Conservation (phyloP, 2,329 filamentous ascomycete species). For the Stachybotrys elegans region DNA sequence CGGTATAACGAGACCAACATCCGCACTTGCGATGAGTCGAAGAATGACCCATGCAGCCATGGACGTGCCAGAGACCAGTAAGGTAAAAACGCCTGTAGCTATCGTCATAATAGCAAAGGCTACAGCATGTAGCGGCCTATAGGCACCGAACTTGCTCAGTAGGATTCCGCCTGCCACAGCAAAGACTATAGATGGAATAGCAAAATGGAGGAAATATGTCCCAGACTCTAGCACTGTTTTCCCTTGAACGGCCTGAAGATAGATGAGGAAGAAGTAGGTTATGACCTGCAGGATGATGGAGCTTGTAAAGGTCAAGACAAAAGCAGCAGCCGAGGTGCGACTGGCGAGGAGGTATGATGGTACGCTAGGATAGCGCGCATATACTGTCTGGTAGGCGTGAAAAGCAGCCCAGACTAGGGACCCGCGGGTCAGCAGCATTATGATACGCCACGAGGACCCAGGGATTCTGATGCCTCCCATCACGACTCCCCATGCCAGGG, state of each 20-base stretch:
- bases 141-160: slow-evolving; percentile 20
- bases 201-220: slow-evolving; percentile 19
- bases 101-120: slow-evolving; percentile 20
- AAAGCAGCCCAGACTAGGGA: slow-evolving; percentile 18
- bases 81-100: slow-evolving; percentile 31
- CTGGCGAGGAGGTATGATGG: slow-evolving; percentile 37
- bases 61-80: slow-evolving; percentile 23
- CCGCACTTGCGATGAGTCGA: slow-evolving; percentile 19
- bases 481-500: slow-evolving; percentile 32
- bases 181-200: slow-evolving; percentile 14
- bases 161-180: slow-evolving; percentile 14
- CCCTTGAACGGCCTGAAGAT: slow-evolving; percentile 33
- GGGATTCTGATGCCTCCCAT: slow-evolving; percentile 32
- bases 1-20: not conserved
- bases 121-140: slow-evolving; percentile 21
- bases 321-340: slow-evolving; percentile 22
- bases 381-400: not conserved
- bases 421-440: slow-evolving; percentile 36
- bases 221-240: slow-evolving; percentile 20
- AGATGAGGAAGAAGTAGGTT: slow-evolving; percentile 33
- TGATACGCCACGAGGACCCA: slow-evolving; percentile 30
- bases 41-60: slow-evolving; percentile 28
- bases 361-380: slow-evolving; percentile 12
- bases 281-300: slow-evolving; percentile 17
- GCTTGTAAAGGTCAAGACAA: slow-evolving; percentile 5